phyloP scores from a whole-genome alignment of 805 yeast genomes.

The Blastobotrys parvus region DNA sequence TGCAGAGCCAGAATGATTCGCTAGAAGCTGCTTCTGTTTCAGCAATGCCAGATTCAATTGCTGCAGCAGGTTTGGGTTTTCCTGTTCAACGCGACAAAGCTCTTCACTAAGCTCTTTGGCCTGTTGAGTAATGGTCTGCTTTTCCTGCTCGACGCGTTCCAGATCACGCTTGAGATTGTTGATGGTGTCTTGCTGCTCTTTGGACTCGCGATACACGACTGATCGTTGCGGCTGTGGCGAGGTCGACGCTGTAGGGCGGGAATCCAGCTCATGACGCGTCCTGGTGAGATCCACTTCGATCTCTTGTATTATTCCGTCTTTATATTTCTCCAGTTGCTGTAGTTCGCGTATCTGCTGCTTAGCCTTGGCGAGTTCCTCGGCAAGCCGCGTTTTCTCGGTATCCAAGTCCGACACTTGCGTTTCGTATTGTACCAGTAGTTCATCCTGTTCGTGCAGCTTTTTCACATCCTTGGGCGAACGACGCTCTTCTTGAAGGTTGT shows the following conservation, averaged over 20 bases:
- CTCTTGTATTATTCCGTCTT: neutral
- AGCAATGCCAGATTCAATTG: neutral
- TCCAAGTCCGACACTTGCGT: neutral
- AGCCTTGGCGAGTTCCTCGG: neutral
- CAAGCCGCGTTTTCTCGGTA: neutral
- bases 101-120: neutral
- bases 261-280: neutral
- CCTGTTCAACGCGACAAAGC: neutral
- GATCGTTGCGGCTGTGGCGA: neutral
- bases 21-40: conserved; percentile 1
- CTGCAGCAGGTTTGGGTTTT: neutral
- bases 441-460: conserved; percentile 1
- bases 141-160: neutral
- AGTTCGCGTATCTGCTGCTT: neutral
- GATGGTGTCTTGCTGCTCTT: neutral
- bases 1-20: neutral
- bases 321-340: neutral
- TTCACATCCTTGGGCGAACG: neutral
- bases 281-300: neutral
- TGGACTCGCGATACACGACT: neutral
- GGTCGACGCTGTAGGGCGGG: neutral
- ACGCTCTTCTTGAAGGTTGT: neutral
- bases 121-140: neutral
- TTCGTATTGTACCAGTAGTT: conserved; percentile 1
- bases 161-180: neutral